A percentile compares a stretch with the other conserved stretches of the same genome.
These are phyloP conservation scores for Protomyces macrosporus DNA, from an alignment of 1,139 yeast species.

Conservation along the genomic window DNA sequence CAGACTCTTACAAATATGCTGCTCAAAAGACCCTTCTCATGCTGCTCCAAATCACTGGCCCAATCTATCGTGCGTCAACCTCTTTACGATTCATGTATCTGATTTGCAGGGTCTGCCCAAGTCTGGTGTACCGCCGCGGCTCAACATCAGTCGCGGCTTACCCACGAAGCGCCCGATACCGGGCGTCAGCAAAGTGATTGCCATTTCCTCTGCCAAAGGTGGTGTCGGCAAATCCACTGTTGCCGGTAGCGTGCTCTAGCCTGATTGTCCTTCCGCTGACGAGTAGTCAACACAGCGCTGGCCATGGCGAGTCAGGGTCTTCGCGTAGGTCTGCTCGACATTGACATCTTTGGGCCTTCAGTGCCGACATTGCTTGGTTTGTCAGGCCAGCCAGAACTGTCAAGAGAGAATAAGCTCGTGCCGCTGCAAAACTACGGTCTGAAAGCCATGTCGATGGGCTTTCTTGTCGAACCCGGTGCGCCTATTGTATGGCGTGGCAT, in stretches of 20 bases:
- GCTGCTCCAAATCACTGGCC: background rate
- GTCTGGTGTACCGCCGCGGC: conserved; percentile 31
- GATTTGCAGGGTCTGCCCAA: conserved; percentile 27
- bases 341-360: conserved; percentile 81
- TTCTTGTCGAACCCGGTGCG: conserved; percentile 58
- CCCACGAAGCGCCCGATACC: conserved; percentile 38
- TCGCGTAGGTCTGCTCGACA: conserved; percentile 67
- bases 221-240: conserved; percentile 64
- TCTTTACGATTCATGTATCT: background rate
- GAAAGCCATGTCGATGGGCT: conserved; percentile 88
- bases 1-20: background rate
- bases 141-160: conserved; percentile 33
- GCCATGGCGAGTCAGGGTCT: conserved; percentile 54
- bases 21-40: background rate
- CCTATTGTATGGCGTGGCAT: conserved; percentile 86
- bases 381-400: conserved; percentile 56
- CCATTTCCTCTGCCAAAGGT: conserved; percentile 77
- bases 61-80: background rate
- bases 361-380: conserved; percentile 64
- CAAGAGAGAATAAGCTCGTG: conserved; percentile 52
- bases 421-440: conserved; percentile 76
- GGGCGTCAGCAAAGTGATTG: conserved; percentile 55
- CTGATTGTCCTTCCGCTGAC: conserved; percentile 22
- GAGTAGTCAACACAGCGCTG: conserved; percentile 56
- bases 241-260: conserved; percentile 33